Evolutionary conservation across 2,329 filamentous ascomycete genomes (phyloP), one percentile per base, ranked within the genome.

Genomic region (Rhynchosporium agropyri): DNA sequence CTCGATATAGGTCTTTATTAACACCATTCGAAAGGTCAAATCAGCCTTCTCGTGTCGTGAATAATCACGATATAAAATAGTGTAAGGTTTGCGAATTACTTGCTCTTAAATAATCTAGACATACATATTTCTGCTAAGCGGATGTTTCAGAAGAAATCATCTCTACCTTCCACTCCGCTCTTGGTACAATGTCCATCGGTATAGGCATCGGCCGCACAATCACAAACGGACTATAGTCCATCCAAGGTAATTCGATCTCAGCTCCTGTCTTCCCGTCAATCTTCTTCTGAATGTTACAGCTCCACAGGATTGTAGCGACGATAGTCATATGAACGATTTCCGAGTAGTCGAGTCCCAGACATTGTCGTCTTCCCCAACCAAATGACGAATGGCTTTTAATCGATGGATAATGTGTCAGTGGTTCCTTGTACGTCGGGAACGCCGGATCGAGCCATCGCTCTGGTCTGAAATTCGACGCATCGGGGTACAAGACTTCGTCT

Each of bases 381-480:
- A 84, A 81, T 12, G 48, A 56, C 42, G 79, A 77, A 4, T 79
- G 84, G 48, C 80, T 81, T 66, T 84, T 83, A 72, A 88, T 81
- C 72, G 82, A 85, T n/a, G 86, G 85, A 69, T 84, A 80, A 38
- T 71, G 72, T 0, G 79, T 80, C 46, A 77, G 74, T 31, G 81
- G 79, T 70, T 82, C 80, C 33, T 77, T 77, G 36, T 62, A 67
- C 2, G 65, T 67, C 70, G 73, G 71, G 68, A 79, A 36, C 73
- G 74, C 49, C 75, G 70, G 15, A 68, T 68, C 9, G 1, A 73
- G 62, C 67, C 77, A 83, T 12, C 80, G 73, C 50, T 79, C 77
- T 0, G 80, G 80, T 31, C 79, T 73, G 68, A 81, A 82, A 5
- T 64, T 64, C 29, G 78, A 75, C 1, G 80, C 76, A 53, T 79